Percentiles rank a stretch among this genome's conserved stretches.
Evolutionary conservation across 1,284 basidiomycete genomes (phyloP).

Genomic region (Irpex rosettiformis): DNA sequence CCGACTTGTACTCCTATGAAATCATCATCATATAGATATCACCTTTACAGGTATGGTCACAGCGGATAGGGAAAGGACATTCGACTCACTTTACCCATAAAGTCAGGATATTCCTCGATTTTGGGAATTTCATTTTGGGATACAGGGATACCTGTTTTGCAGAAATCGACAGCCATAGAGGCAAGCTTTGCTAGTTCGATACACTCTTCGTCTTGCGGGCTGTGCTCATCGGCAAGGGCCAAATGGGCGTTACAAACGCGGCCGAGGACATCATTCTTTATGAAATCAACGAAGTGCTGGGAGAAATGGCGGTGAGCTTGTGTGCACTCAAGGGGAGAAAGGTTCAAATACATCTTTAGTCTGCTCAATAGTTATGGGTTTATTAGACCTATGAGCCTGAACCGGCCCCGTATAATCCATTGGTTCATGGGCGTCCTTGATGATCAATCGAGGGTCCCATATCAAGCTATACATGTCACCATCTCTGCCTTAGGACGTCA

Average conservation of each 20-base stretch:
- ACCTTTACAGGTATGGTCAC: no score
- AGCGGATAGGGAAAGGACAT: no score
- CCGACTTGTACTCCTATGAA: conserved; percentile 9
- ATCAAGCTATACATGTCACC: conserved; percentile 13
- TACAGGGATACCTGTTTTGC: conserved; percentile 12
- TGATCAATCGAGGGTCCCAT: conserved; percentile 11
- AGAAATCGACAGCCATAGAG: conserved; percentile 13
- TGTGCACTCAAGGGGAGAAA: background rate
- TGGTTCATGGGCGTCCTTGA: conserved; percentile 6
- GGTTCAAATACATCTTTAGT: conserved; percentile 10
- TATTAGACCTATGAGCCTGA: background rate
- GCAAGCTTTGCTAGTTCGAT: conserved; percentile 10
- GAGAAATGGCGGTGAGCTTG: background rate
- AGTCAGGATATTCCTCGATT: conserved; percentile 12
- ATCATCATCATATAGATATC: background rate
- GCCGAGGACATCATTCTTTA: conserved; percentile 15
- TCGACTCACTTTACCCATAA: conserved; percentile 14
- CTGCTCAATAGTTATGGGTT: conserved; percentile 11
- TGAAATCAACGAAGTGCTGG: conserved; percentile 15
- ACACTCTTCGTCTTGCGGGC: conserved; percentile 4
- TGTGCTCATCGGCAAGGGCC: conserved; percentile 10
- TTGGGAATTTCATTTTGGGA: conserved; percentile 1
- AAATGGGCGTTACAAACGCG: conserved; percentile 15
- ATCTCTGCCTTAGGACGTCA: conserved; percentile 1
- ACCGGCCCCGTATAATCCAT: conserved; percentile 13